These are phyloP conservation scores for Cladosporium sp. DNA, from an alignment of 2,329 filamentous ascomycete species.

Conservation along the genomic window DNA sequence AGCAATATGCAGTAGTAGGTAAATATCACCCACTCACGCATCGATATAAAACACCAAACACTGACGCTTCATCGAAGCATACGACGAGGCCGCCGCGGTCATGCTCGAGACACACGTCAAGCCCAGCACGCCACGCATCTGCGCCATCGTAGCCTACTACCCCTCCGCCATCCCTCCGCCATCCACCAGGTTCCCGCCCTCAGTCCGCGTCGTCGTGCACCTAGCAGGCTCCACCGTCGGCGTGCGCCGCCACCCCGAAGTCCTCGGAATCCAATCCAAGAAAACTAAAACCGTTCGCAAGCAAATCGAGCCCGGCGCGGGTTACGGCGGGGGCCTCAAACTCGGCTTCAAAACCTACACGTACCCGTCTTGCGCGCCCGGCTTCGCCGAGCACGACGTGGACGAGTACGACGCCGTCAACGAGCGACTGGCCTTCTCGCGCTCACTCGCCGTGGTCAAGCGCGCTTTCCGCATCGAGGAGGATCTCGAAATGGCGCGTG, in stretches of 20 bases:
- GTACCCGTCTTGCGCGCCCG: constrained; percentile 54
- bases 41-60: constrained; percentile 27
- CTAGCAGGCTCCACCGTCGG: constrained; percentile 50
- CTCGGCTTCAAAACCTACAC: constrained; percentile 47
- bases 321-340: constrained; percentile 44
- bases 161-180: constrained; percentile 54
- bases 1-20: constrained; percentile 62
- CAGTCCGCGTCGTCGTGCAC: constrained; percentile 52
- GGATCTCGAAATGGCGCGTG: constrained; percentile 42
- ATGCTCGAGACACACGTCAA: constrained; percentile 56
- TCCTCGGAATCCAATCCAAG: constrained; percentile 48
- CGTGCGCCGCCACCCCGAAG: constrained; percentile 46
- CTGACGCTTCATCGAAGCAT: constrained; percentile 42
- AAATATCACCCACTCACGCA: constrained; percentile 17
- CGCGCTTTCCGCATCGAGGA: constrained; percentile 54
- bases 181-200: constrained; percentile 40
- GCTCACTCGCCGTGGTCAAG: constrained; percentile 57
- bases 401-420: constrained; percentile 63
- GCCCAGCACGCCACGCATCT: constrained; percentile 51
- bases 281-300: constrained; percentile 47
- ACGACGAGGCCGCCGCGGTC: constrained; percentile 57
- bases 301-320: constrained; percentile 48
- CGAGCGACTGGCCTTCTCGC: constrained; percentile 64
- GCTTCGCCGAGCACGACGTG: constrained; percentile 68
- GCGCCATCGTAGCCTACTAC: constrained; percentile 61